A percentile compares a stretch with the other conserved stretches of the same genome.
Evolutionary conservation across 768 basidiomycete genomes (phyloP).

Genomic region (Leccinum imitatum): DNA sequence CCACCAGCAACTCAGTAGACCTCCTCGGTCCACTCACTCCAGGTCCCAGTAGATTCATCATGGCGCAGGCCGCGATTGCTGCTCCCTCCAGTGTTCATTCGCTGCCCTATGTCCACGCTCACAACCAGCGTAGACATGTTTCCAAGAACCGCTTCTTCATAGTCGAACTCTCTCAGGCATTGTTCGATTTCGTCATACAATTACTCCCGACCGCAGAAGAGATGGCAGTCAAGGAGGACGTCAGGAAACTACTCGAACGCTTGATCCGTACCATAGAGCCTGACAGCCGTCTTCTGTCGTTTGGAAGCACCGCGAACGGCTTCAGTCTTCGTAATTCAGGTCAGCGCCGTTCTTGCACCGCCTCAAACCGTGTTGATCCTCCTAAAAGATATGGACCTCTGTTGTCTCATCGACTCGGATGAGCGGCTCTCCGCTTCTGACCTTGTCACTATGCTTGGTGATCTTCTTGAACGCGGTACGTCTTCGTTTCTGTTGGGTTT

Average conservation of each 20-base stretch:
- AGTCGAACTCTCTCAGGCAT: conserved; percentile 81
- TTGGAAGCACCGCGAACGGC: conserved; percentile 96
- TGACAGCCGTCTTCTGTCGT: conserved; percentile 84
- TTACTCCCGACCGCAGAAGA: conserved; percentile 88
- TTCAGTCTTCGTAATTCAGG: conserved; percentile 97
- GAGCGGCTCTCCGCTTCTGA: conserved; percentile 79
- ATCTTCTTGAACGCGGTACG: conserved; percentile 89
- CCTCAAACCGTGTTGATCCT: conserved; percentile 12
- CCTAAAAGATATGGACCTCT: conserved; percentile 91
- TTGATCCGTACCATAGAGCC: conserved; percentile 96
- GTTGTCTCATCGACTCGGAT: conserved; percentile 90
- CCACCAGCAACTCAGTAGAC: conserved; percentile 4
- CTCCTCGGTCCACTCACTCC: background rate
- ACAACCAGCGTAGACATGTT: conserved; percentile 37
- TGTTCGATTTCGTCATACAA: conserved; percentile 93
- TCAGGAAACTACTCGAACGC: conserved; percentile 90
- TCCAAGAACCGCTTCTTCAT: conserved; percentile 64
- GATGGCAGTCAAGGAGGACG: conserved; percentile 93
- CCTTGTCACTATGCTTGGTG: conserved; percentile 91
- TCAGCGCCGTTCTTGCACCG: conserved; percentile 32
- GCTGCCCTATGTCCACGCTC: conserved; percentile 31
- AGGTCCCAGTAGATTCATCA: conserved; percentile 9
- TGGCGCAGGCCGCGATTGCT: conserved; percentile 32
- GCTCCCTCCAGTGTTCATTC: conserved; percentile 22
- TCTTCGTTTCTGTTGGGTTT: conserved; percentile 17